Percentiles rank a stretch among this genome's conserved stretches.
These are phyloP conservation scores for Anacardium occidentale DNA, from an alignment of 345 rosid species.

Conservation along the genomic window DNA sequence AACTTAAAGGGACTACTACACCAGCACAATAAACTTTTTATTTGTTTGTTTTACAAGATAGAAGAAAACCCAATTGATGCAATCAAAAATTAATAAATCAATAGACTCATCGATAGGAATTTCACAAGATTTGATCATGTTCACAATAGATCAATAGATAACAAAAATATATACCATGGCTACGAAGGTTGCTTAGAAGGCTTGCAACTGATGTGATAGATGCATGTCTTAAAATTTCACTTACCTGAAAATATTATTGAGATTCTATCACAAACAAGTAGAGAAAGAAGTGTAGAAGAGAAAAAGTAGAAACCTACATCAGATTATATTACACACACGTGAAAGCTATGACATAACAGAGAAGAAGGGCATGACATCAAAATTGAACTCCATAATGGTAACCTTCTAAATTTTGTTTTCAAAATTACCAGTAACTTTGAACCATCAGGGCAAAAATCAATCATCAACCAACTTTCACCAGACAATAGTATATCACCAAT, in stretches of 20 bases:
- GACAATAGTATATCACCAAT: neutral
- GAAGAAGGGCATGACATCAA: neutral
- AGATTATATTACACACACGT: neutral
- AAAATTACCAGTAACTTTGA: no score
- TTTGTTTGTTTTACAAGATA: no score
- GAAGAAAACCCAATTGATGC: neutral
- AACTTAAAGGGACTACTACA: neutral
- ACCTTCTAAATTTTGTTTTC: no score
- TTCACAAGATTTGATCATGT: neutral
- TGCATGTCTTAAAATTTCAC: constrained; percentile 67
- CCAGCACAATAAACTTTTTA: neutral
- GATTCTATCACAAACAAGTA: constrained; percentile 15
- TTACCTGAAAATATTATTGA: constrained; percentile 45
- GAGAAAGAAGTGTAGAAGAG: neutral
- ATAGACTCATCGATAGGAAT: neutral
- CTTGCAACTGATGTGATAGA: constrained; percentile 59
- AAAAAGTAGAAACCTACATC: constrained; percentile 5
- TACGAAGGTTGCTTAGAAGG: constrained; percentile 67
- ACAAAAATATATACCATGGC: constrained; percentile 53
- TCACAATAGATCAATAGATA: neutral
- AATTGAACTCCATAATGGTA: neutral
- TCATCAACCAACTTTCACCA: neutral
- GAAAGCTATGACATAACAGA: neutral
- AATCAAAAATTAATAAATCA: neutral
- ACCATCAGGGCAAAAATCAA: neutral